A percentile compares a stretch with the other conserved stretches of the same genome.
These are phyloP conservation scores for Aphanomyces cochlioides DNA, from an alignment of 352 stramenopile species.

Conservation along the genomic window DNA sequence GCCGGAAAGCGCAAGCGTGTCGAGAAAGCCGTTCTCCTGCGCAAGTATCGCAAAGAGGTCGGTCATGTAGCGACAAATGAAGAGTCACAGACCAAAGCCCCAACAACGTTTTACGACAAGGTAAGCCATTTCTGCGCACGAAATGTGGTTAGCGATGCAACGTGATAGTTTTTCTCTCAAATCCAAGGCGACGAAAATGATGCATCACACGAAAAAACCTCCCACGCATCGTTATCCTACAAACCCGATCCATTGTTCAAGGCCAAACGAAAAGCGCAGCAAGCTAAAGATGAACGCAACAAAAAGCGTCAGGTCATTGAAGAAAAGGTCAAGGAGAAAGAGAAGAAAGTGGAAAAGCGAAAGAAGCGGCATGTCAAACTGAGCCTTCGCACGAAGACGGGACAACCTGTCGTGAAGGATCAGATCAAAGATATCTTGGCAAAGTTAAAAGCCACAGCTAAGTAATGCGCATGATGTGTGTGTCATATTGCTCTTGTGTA, in stretches of 20 bases:
- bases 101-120: constrained; percentile 70
- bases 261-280: constrained; percentile 68
- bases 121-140: constrained; percentile 36
- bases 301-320: constrained; percentile 44
- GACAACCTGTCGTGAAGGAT: constrained; percentile 81
- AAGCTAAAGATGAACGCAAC: constrained; percentile 52
- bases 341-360: constrained; percentile 72
- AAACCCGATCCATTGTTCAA: constrained; percentile 83
- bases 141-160: not conserved
- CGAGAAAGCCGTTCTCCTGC: constrained; percentile 70
- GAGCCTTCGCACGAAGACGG: constrained; percentile 67
- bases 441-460: constrained; percentile 38
- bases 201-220: constrained; percentile 31
- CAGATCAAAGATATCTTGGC: constrained; percentile 80
- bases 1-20: constrained; percentile 81
- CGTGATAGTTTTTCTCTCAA: constrained; percentile 28
- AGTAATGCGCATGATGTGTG: not conserved
- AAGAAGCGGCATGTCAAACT: constrained; percentile 88
- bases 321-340: constrained; percentile 45
- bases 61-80: constrained; percentile 40
- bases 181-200: constrained; percentile 35
- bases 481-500: constrained; percentile 4
- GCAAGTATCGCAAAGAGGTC: constrained; percentile 70
- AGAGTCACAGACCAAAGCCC: constrained; percentile 37
- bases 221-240: constrained; percentile 32